Conservation (phyloP, 768 basidiomycete genomes). For the Rhodotorula sphaerocarpa region DNA sequence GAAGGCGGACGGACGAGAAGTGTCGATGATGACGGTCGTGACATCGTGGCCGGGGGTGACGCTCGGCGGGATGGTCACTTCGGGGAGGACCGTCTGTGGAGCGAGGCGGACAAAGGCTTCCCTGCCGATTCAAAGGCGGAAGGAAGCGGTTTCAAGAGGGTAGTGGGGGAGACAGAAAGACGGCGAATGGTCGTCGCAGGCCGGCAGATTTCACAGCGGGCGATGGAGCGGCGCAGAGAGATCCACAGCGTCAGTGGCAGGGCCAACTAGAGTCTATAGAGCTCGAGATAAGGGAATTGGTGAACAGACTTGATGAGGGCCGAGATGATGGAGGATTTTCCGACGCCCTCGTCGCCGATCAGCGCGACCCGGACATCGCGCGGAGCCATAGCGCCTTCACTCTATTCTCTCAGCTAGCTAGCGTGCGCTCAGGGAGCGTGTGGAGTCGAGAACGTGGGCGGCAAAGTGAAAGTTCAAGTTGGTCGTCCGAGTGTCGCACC, state of each 20-base stretch:
- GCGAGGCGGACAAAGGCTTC: slow-evolving; percentile 28
- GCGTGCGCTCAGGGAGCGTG: too few species aligned
- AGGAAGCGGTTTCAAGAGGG: neutral
- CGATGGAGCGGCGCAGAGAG: too few species aligned
- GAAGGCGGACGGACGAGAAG: slow-evolving; percentile 62
- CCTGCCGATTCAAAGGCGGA: neutral
- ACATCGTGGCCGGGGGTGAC: slow-evolving; percentile 88
- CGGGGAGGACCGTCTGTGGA: slow-evolving; percentile 67
- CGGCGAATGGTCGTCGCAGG: too few species aligned
- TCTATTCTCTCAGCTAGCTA: neutral
- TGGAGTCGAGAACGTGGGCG: too few species aligned
- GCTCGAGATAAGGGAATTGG: too few species aligned
- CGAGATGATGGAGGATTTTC: slow-evolving; percentile 94
- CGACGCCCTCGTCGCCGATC: slow-evolving; percentile 93
- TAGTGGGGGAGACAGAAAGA: neutral
- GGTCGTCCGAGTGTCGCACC: neutral
- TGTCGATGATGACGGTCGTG: slow-evolving; percentile 95
- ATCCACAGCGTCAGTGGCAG: too few species aligned
- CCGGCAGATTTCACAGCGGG: too few species aligned
- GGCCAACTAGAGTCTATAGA: neutral
- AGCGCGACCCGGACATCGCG: slow-evolving; percentile 89
- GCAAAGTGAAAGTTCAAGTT: too few species aligned
- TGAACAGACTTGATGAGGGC: slow-evolving; percentile 74
- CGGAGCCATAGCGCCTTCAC: neutral
- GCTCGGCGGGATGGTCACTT: slow-evolving; percentile 95